Percentiles rank a stretch among this genome's conserved stretches.
These are phyloP conservation scores for Neocatenulostroma microsporum DNA, from an alignment of 2,329 filamentous ascomycete species.

Conservation along the genomic window DNA sequence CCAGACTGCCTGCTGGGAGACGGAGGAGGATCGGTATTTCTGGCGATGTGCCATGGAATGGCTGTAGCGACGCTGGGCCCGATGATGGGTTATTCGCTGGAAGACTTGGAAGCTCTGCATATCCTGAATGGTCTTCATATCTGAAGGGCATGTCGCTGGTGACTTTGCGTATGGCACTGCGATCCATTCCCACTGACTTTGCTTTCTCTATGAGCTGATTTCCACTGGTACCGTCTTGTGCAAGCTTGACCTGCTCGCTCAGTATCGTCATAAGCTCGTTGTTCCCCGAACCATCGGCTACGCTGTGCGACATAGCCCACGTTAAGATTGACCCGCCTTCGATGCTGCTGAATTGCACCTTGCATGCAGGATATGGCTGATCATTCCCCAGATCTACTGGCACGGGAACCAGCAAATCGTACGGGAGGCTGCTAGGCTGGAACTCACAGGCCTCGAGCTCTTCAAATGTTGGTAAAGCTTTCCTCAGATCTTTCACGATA, in stretches of 20 bases:
- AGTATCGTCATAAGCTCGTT: slow-evolving; percentile 1
- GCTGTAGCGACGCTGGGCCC: neutral
- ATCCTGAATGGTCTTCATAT: slow-evolving; percentile 1
- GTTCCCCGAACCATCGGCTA: slow-evolving; percentile 2
- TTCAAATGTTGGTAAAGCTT: neutral
- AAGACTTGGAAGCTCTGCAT: neutral
- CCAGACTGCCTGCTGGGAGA: neutral
- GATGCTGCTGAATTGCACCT: neutral
- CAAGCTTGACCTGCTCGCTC: neutral
- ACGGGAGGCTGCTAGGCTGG: slow-evolving; percentile 1
- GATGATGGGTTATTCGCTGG: too few species aligned
- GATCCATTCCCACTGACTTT: slow-evolving; percentile 1
- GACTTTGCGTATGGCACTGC: neutral
- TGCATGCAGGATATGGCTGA: slow-evolving; percentile 1
- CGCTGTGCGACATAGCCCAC: slow-evolving; percentile 3
- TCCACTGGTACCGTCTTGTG: too few species aligned
- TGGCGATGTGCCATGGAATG: neutral
- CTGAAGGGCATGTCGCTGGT: neutral
- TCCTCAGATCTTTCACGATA: slow-evolving; percentile 1
- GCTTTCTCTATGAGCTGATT: too few species aligned
- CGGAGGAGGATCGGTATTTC: neutral
- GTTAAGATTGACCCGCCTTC: slow-evolving; percentile 1
- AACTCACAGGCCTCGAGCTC: slow-evolving; percentile 1
- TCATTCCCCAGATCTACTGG: neutral
- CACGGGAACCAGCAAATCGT: neutral